phyloP scores from a whole-genome alignment of 306 rosid genomes.

The Citrullus colocynthis region DNA sequence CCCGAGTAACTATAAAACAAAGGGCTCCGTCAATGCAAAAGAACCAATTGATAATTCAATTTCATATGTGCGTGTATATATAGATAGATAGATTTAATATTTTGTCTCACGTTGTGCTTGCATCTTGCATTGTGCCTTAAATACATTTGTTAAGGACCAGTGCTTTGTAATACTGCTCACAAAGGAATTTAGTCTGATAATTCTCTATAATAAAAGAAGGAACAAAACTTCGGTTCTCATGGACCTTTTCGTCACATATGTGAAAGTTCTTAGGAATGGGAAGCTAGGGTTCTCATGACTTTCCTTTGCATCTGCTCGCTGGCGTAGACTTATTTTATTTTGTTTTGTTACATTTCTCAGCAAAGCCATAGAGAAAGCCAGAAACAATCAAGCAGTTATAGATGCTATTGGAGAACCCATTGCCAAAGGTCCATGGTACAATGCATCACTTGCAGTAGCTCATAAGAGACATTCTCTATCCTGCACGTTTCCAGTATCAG shows the following conservation, averaged over 20 bases:
- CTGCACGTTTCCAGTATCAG: conserved; percentile 80
- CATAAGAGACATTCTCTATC: conserved; percentile 78
- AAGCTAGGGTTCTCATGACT: not conserved
- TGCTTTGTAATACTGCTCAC: not conserved
- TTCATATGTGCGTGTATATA: too few relatives aligned
- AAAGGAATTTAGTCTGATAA: not conserved
- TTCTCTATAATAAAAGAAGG: not conserved
- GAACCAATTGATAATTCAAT: not conserved
- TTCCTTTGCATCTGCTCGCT: not conserved
- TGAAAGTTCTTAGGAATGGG: not conserved
- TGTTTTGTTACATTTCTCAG: conserved; percentile 25
- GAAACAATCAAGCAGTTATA: conserved; percentile 40
- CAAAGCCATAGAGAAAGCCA: conserved; percentile 76
- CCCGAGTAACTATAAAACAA: not conserved
- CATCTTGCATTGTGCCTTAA: not conserved
- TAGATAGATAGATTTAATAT: not conserved
- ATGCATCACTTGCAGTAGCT: conserved; percentile 90
- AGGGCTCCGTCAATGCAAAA: not conserved
- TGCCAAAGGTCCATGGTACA: conserved; percentile 86
- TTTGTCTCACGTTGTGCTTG: not conserved
- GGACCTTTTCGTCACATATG: not conserved
- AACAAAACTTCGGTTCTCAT: not conserved
- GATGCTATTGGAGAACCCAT: conserved; percentile 90
- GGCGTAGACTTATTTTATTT: not conserved
- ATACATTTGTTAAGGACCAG: not conserved